Percentiles rank a stretch among this genome's conserved stretches.
phyloP scores from a whole-genome alignment of 805 yeast species.

The Wickerhamiella cacticola region DNA sequence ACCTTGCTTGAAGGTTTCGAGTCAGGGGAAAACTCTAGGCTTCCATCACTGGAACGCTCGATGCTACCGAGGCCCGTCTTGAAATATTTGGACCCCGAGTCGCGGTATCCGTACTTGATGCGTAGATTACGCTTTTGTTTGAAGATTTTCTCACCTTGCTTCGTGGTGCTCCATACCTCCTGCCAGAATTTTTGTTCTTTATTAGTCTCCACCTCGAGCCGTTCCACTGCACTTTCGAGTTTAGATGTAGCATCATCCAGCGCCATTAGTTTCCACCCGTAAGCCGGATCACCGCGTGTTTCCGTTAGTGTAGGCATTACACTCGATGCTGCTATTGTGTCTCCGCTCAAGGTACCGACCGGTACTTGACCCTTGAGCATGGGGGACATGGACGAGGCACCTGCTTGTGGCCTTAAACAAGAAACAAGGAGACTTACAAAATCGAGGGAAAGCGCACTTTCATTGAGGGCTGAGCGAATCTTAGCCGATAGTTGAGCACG shows the following conservation, averaged over 20 bases:
- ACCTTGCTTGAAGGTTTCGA: conserved; percentile 34
- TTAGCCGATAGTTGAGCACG: conserved; percentile 22
- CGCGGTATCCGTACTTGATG: conserved; percentile 82
- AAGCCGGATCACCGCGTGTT: conserved; percentile 32
- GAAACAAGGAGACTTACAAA: conserved; percentile 75
- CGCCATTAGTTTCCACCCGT: conserved; percentile 80
- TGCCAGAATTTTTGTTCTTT: conserved; percentile 64
- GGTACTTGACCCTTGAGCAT: conserved; percentile 22
- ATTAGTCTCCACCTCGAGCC: conserved; percentile 42
- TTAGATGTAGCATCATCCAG: conserved; percentile 42
- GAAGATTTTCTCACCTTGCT: conserved; percentile 48
- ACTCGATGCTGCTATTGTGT: background rate
- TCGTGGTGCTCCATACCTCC: conserved; percentile 33
- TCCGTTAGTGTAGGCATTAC: conserved; percentile 4
- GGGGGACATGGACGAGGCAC: conserved; percentile 62
- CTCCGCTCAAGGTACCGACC: conserved; percentile 18
- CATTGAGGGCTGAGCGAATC: conserved; percentile 58
- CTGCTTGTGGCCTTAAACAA: conserved; percentile 71
- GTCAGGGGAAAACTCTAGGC: conserved; percentile 32
- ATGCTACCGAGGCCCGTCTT: conserved; percentile 59
- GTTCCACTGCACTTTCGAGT: conserved; percentile 40
- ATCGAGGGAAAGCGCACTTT: conserved; percentile 77
- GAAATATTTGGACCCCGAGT: conserved; percentile 67
- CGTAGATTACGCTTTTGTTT: conserved; percentile 56
- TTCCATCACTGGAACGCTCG: conserved; percentile 32